These are phyloP conservation scores for Psilocybe azurescens DNA, from an alignment of 768 basidiomycete species.

Conservation along the genomic window DNA sequence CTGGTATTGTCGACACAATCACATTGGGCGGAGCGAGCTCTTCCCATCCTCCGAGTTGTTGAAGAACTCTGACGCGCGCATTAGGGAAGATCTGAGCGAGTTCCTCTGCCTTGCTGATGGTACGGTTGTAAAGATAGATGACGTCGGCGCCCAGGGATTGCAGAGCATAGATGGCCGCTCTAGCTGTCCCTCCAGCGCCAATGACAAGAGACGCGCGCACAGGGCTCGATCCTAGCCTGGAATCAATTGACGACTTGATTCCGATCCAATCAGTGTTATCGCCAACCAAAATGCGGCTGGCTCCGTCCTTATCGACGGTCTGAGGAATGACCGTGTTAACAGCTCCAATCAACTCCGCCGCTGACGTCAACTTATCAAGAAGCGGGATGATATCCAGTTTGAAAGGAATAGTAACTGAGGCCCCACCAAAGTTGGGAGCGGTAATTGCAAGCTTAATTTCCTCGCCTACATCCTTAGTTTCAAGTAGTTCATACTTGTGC, in stretches of 20 bases:
- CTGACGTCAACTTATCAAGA: constrained; percentile 78
- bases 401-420: constrained; percentile 95
- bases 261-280: constrained; percentile 98
- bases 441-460: constrained; percentile 67
- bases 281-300: constrained; percentile 64
- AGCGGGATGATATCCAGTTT: constrained; percentile 90
- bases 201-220: constrained; percentile 71
- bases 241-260: constrained; percentile 63
- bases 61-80: constrained; percentile 63
- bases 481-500: constrained; percentile 78
- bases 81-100: constrained; percentile 73
- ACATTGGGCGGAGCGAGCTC: constrained; percentile 59
- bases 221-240: constrained; percentile 43
- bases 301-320: constrained; percentile 40
- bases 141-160: constrained; percentile 65
- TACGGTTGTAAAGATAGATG: constrained; percentile 92
- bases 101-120: constrained; percentile 70
- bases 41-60: constrained; percentile 59
- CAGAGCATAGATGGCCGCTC: constrained; percentile 93
- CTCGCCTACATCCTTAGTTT: constrained; percentile 70
- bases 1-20: constrained; percentile 91
- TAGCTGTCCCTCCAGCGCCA: constrained; percentile 93
- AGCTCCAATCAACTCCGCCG: constrained; percentile 88
- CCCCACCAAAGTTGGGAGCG: constrained; percentile 86
- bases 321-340: constrained; percentile 89